These are phyloP conservation scores for Arachis hypogaea DNA, from an alignment of 306 rosid species.

Conservation along the genomic window DNA sequence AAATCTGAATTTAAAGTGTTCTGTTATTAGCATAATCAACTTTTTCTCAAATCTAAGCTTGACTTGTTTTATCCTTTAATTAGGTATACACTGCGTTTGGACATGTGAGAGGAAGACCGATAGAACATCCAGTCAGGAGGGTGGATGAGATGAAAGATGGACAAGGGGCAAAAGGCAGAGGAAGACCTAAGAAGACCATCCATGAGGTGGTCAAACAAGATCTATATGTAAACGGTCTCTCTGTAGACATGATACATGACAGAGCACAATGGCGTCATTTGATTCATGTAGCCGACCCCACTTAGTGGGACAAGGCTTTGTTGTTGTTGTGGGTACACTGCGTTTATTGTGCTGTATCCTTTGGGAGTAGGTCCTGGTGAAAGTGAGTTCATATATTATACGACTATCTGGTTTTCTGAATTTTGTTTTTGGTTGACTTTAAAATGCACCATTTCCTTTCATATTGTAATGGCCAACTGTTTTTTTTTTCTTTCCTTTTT, in stretches of 20 bases:
- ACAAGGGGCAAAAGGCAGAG: too few species aligned
- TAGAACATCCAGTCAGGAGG: too few species aligned
- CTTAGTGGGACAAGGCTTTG: too few species aligned
- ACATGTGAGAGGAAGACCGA: too few species aligned
- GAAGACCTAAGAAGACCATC: too few species aligned
- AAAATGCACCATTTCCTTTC: conserved; percentile 21
- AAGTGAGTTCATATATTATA: conserved; percentile 64
- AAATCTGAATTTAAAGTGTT: conserved; percentile 16
- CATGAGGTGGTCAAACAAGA: too few species aligned
- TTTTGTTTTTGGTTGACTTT: conserved; percentile 31
- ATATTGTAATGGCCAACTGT: conserved; percentile 10
- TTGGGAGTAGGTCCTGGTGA: conserved; percentile 80
- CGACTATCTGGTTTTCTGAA: conserved; percentile 7
- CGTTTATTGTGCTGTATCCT: conserved; percentile 82
- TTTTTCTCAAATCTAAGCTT: conserved; percentile 18
- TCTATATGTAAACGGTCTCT: too few species aligned
- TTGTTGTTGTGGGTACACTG: conserved; percentile 51
- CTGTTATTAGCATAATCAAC: not conserved
- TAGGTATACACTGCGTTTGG: conserved; percentile 42
- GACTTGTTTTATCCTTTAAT: conserved; percentile 31
- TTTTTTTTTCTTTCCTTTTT: not conserved
- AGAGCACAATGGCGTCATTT: too few species aligned
- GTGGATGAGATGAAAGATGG: too few species aligned
- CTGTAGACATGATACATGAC: too few species aligned
- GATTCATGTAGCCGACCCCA: too few species aligned